A percentile compares a stretch with the other conserved stretches of the same genome.
These are phyloP conservation scores for Tagetes erecta DNA, from an alignment of 129 eudicot genomes.

Conservation along the genomic window DNA sequence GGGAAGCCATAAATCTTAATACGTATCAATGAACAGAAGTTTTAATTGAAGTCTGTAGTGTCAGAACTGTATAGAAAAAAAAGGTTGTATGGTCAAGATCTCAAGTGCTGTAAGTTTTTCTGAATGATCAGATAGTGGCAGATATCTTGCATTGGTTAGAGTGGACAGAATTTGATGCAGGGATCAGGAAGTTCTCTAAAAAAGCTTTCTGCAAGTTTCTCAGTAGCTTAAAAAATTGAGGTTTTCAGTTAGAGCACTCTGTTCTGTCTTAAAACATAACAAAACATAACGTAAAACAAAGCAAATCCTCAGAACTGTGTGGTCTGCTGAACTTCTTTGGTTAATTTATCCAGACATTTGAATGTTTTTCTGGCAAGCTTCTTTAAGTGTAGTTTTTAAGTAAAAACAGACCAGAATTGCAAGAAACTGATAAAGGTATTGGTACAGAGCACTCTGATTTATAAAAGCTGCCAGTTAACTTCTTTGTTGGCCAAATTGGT, in stretches of 20 bases:
- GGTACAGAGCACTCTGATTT: conserved; percentile 23
- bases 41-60: background rate
- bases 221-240: background rate
- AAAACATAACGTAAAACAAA: conserved; percentile 21
- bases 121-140: conserved; percentile 21
- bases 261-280: conserved; percentile 13
- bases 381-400: conserved; percentile 17
- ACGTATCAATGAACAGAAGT: background rate
- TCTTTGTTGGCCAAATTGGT: conserved; percentile 32
- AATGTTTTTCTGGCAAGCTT: conserved; percentile 16
- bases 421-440: conserved; percentile 17
- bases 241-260: background rate
- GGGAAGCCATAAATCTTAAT: conserved; percentile 3
- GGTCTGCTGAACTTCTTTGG: conserved; percentile 31
- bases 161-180: conserved; percentile 19
- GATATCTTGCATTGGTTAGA: conserved; percentile 13
- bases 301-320: conserved; percentile 18
- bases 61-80: conserved; percentile 18
- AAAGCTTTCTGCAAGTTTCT: background rate
- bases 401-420: conserved; percentile 6
- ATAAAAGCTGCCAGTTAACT: conserved; percentile 21
- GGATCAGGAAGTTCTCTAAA: conserved; percentile 6
- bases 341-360: conserved; percentile 28
- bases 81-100: conserved; percentile 10
- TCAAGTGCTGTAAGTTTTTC: background rate